phyloP scores from a whole-genome alignment of 1,284 basidiomycete genomes.

The Trichosporon ovoides region DNA sequence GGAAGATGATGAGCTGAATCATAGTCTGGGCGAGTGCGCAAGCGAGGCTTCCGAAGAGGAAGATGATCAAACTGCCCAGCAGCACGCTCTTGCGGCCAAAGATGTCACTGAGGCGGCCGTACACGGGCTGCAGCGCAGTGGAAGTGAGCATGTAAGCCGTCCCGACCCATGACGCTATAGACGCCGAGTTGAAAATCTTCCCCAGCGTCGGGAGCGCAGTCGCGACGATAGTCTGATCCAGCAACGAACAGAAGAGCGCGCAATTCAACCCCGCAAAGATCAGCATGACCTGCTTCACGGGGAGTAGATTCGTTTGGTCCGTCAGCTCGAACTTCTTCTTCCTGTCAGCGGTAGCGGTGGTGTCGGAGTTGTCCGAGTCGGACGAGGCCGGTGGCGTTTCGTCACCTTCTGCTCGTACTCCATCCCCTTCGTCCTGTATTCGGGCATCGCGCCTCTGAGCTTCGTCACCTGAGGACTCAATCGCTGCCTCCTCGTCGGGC shows the following conservation, averaged over 20 bases:
- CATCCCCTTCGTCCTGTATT: conserved; percentile 9
- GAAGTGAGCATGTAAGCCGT: conserved; percentile 32
- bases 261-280: conserved; percentile 57
- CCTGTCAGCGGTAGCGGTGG: too few species aligned
- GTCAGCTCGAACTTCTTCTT: conserved; percentile 48
- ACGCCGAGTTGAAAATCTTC: conserved; percentile 59
- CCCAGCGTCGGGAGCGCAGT: conserved; percentile 65
- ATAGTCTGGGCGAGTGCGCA: conserved; percentile 60
- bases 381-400: not conserved
- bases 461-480: not conserved
- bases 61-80: conserved; percentile 53
- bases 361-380: not conserved
- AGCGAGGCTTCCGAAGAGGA: conserved; percentile 51
- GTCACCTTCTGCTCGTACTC: not conserved
- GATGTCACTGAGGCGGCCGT: conserved; percentile 66
- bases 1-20: conserved; percentile 63
- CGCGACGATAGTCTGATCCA: conserved; percentile 53
- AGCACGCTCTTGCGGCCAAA: conserved; percentile 62
- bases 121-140: conserved; percentile 54
- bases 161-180: conserved; percentile 61
- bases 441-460: not conserved
- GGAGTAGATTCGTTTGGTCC: conserved; percentile 69
- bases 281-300: conserved; percentile 59
- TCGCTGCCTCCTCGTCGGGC: not conserved
- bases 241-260: conserved; percentile 54